Evolutionary conservation across 2,329 filamentous ascomycete species (phyloP).

Genomic region (Claviceps maximensis): DNA sequence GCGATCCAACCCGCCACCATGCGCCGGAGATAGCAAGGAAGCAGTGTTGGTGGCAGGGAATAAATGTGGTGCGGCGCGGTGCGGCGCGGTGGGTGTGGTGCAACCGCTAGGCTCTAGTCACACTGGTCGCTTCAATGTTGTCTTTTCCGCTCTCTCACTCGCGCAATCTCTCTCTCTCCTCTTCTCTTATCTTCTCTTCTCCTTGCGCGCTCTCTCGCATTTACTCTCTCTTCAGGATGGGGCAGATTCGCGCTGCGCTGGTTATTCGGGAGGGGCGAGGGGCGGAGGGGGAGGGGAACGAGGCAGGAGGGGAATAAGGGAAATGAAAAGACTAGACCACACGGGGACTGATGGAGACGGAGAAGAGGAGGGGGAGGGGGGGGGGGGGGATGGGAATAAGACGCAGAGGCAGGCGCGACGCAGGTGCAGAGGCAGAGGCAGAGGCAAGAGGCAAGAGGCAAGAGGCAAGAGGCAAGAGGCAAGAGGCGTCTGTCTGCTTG

Average conservation of each 20-base stretch:
- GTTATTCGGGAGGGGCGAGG: background rate
- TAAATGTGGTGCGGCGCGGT: slow-evolving; percentile 9
- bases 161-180: background rate
- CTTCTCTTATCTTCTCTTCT: too few relatives aligned
- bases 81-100: background rate
- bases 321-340: background rate
- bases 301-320: background rate
- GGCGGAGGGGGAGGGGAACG: background rate
- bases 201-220: too few relatives aligned
- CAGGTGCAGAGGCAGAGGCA: background rate
- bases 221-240: background rate
- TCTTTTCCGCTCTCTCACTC: too few relatives aligned
- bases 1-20: background rate
- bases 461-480: too few relatives aligned
- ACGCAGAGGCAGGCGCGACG: background rate
- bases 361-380: slow-evolving; percentile 4
- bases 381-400: slow-evolving; percentile 9
- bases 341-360: background rate
- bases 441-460: background rate
- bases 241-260: background rate
- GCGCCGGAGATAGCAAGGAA: slow-evolving; percentile 5
- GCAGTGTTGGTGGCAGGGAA: slow-evolving; percentile 18
- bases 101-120: background rate
- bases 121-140: background rate
- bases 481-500: too few relatives aligned